These are phyloP conservation scores for Carallia brachiata DNA, from an alignment of 345 rosid genomes.

Conservation along the genomic window DNA sequence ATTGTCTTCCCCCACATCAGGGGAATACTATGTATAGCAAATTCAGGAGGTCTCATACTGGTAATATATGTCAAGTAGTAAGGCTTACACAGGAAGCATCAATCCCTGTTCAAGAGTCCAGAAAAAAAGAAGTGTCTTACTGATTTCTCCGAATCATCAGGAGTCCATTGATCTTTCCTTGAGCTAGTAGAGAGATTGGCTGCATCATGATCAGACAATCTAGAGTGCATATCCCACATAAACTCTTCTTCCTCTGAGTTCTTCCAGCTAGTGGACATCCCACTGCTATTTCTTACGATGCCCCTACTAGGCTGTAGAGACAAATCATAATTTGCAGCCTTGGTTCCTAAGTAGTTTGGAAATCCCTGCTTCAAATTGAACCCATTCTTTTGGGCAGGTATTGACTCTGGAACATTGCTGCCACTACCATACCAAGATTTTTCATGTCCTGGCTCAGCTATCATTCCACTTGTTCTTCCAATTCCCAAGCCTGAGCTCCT, in stretches of 20 bases:
- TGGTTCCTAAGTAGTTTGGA: constrained; percentile 45
- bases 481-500: constrained; percentile 49
- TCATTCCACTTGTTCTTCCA: constrained; percentile 53
- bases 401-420: constrained; percentile 46
- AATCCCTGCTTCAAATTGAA: constrained; percentile 49
- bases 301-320: constrained; percentile 35
- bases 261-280: constrained; percentile 74
- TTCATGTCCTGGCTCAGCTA: constrained; percentile 57
- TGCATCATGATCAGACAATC: constrained; percentile 57
- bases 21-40: neutral
- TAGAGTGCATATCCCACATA: constrained; percentile 90
- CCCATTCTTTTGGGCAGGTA: constrained; percentile 64
- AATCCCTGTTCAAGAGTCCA: neutral
- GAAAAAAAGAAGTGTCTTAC: constrained; percentile 38
- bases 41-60: neutral
- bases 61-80: constrained; percentile 6
- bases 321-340: constrained; percentile 41
- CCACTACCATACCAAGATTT: constrained; percentile 57
- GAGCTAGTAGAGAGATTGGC: constrained; percentile 37
- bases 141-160: constrained; percentile 62
- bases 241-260: constrained; percentile 97
- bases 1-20: neutral
- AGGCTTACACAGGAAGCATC: neutral
- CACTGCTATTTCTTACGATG: constrained; percentile 36
- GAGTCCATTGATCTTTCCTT: constrained; percentile 51